Percentiles rank a stretch among this genome's conserved stretches.
phyloP scores from a whole-genome alignment of 768 basidiomycete genomes.

The Mycena haematopus region DNA sequence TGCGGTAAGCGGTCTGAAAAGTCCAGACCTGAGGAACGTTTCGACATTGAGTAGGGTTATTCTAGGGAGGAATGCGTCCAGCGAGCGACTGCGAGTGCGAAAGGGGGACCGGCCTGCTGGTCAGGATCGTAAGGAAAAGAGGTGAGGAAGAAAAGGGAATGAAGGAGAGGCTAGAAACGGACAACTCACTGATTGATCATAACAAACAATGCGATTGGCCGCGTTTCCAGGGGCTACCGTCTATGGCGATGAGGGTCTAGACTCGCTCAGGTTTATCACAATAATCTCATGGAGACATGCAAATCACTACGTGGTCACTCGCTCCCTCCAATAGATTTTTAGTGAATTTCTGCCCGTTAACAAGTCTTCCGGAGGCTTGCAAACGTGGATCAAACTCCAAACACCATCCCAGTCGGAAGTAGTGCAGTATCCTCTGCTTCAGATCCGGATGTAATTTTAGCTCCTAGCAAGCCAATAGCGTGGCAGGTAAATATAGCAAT shows the following conservation, averaged over 20 bases:
- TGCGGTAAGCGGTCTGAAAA: conserved; percentile 49
- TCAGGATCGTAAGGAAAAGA: conserved; percentile 21
- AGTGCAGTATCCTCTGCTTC: no score
- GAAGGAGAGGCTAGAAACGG: conserved; percentile 32
- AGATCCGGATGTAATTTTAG: not conserved
- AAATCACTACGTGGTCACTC: not conserved
- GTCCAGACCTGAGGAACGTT: conserved; percentile 53
- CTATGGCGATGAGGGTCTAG: conserved; percentile 8
- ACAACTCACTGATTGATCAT: conserved; percentile 1
- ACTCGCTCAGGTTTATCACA: not conserved
- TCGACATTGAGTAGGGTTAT: conserved; percentile 15
- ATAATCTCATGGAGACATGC: conserved; percentile 17
- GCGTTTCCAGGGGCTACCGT: conserved; percentile 17
- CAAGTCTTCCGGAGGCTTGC: no score
- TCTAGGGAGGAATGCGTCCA: conserved; percentile 16
- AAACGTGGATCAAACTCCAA: no score
- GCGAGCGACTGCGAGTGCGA: conserved; percentile 17
- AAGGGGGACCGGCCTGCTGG: conserved; percentile 31
- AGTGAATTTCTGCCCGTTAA: no score
- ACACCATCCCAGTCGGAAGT: no score
- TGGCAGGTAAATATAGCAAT: conserved; percentile 1
- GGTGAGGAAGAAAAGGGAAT: conserved; percentile 1
- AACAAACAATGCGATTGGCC: conserved; percentile 21
- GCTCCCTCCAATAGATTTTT: no score
- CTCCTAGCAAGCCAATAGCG: not conserved